phyloP scores from a whole-genome alignment of 2,329 filamentous ascomycete genomes.

The Mycosphaerelloides madeirae region DNA sequence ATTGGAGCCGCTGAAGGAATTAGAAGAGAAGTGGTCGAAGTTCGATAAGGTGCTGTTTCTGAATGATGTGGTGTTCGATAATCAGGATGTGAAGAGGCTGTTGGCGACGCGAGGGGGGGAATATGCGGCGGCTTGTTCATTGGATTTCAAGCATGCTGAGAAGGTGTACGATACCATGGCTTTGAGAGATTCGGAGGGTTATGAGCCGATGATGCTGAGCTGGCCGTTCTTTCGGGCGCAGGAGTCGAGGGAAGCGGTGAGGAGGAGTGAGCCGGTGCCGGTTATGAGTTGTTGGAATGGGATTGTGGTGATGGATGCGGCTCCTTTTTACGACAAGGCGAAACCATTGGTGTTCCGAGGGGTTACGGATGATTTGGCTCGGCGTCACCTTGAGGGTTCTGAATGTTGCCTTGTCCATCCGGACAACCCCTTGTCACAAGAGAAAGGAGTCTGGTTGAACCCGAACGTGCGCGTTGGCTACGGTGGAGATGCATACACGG shows the following conservation, averaged over 20 bases:
- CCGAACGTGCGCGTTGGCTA: slow-evolving; percentile 66
- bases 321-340: slow-evolving; percentile 48
- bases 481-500: slow-evolving; percentile 49
- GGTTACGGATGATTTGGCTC: slow-evolving; percentile 56
- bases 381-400: slow-evolving; percentile 64
- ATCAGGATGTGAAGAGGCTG: slow-evolving; percentile 52
- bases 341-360: slow-evolving; percentile 57
- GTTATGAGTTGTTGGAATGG: slow-evolving; percentile 66
- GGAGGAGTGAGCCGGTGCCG: slow-evolving; percentile 50
- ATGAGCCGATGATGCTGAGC: slow-evolving; percentile 48
- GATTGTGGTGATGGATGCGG: slow-evolving; percentile 46
- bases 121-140: slow-evolving; percentile 59
- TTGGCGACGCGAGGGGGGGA: slow-evolving; percentile 54
- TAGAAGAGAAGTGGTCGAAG: slow-evolving; percentile 46
- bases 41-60: slow-evolving; percentile 60
- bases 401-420: slow-evolving; percentile 75
- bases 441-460: slow-evolving; percentile 61
- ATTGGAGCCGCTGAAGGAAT: slow-evolving; percentile 54
- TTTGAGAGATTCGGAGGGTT: slow-evolving; percentile 51
- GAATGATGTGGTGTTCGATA: slow-evolving; percentile 60
- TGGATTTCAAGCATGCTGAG: slow-evolving; percentile 55
- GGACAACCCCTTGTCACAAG: slow-evolving; percentile 57
- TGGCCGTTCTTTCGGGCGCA: slow-evolving; percentile 57
- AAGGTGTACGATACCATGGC: slow-evolving; percentile 61
- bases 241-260: slow-evolving; percentile 51